Evolutionary conservation across 2,329 filamentous ascomycete species (phyloP), one percentile per base, ranked within the genome.

Genomic region (Hypoxylon rubiginosum): DNA sequence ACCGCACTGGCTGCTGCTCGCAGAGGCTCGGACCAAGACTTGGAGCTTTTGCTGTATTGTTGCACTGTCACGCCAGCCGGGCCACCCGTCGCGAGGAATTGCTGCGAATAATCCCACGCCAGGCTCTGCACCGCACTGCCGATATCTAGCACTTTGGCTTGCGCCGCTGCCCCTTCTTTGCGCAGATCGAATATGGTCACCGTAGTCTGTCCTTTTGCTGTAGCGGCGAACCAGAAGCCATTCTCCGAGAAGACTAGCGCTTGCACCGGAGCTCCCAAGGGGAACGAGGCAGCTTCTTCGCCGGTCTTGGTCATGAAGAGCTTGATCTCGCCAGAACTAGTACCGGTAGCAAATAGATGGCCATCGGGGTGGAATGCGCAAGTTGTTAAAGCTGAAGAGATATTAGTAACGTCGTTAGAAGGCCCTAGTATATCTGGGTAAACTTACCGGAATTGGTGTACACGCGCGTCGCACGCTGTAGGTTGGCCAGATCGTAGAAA

Each of bases 281-380:
- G 82, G 79, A 97, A 97, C 59, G 88, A 89, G 28, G 93, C 93
- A 28, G 93, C 92, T 70, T 89, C 86, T 65, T 90, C 87, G 39
- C 94, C 91, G 0, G 88, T 92, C 79, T 92, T 94, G 71, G 94
- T 91, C 79, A 97, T 92, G 81, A 92, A 98, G 57, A 99, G 87
- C 78, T 94, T 93, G 78, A 99, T 91, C 62, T 93, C 89, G 48
- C 93, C 93, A 52, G 91, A 86, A 9, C 83, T 82, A n/a, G 91
- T 92, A 68, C 95, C 96, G 2, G 91, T 92, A 41, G 93, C 95
- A 73, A 98, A 89, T 5, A 99, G 86, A 77, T 97, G 93, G n/a
- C 96, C 96, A 76, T 99, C 96, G 6, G 97, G 96, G 78, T 99
- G 96, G 85, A 99, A 98, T 34, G 91, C 88, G 69, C 90, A 92